Evolutionary conservation across 2,329 filamentous ascomycete genomes (phyloP), one percentile per base, ranked within the genome.

Genomic region (Sclerotinia minor): DNA sequence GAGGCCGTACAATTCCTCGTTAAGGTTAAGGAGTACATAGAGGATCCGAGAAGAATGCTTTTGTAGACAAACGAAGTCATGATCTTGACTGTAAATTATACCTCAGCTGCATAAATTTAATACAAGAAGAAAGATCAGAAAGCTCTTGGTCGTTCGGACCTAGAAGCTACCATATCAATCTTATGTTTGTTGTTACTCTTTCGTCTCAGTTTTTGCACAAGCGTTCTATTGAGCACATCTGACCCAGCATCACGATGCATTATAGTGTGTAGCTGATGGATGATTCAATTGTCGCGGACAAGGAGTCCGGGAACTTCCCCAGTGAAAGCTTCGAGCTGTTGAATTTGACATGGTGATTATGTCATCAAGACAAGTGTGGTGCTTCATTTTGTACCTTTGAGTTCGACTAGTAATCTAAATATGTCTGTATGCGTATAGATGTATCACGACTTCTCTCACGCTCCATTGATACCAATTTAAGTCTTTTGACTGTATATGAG

Each of bases 11-110:
- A 94, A 71, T 98, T 98, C 85, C 84, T 98, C 74, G 90, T 98
- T 70, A 97, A 96, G 87, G 84, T 99, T 76, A 98, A 98, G 87
- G 92, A 97, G 80, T 97, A 91, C 78, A 96, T 98, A 74, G 94
- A 98, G 83, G 95, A 98, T 77, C 94, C 94, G 50, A 84, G 92
- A 73, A 90, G 92, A 76, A 97, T 98, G 94, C 85, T 97, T 15
- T 80, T 97, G 68, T 78, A 76, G 68, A 70, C 17, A 47, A 35
- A n/a, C 9, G n/a, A 19, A 29, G 44, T 52, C 44, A 55, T 24
- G 24, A 21, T 55, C 24, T 17, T 38, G 50, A 41, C 44, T 57
- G 58, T 67, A 57, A 47, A 64, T 64, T 54, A 67, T 67, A 63
- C 29, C 58, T 64, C 38, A 35, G 41, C 52, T 44, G 45, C 29